Conservation (phyloP, 2,329 filamentous ascomycete genomes). For the Clonostachys rosea region DNA sequence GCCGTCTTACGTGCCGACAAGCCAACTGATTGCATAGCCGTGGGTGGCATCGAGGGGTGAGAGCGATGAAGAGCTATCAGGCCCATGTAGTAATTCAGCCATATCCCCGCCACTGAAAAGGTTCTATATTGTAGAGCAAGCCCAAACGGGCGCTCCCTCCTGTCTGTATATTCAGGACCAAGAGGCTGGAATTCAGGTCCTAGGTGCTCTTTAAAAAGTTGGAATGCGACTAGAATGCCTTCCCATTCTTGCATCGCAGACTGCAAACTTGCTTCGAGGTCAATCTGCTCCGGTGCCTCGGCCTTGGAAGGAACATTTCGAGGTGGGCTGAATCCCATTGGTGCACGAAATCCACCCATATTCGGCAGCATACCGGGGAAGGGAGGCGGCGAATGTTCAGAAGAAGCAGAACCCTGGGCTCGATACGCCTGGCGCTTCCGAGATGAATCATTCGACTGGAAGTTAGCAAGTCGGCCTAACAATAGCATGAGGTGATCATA, state of each 20-base stretch:
- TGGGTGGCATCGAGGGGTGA: slow-evolving; percentile 87
- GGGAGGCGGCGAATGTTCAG: slow-evolving; percentile 22
- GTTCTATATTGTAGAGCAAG: slow-evolving; percentile 76
- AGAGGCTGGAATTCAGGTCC: slow-evolving; percentile 75
- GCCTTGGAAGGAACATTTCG: slow-evolving; percentile 34
- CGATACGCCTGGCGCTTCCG: slow-evolving; percentile 66
- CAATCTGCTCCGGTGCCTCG: slow-evolving; percentile 42
- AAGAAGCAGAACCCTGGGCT: slow-evolving; percentile 20
- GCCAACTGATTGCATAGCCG: slow-evolving; percentile 81
- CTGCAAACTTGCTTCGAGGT: slow-evolving; percentile 61
- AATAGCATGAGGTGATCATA: slow-evolving; percentile 85
- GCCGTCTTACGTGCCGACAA: slow-evolving; percentile 71
- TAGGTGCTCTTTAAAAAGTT: slow-evolving; percentile 59
- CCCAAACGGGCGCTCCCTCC: slow-evolving; percentile 70
- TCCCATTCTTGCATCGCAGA: slow-evolving; percentile 77
- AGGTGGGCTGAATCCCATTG: slow-evolving; percentile 50
- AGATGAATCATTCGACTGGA: slow-evolving; percentile 69
- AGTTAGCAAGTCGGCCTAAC: slow-evolving; percentile 74
- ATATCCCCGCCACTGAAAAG: slow-evolving; percentile 81
- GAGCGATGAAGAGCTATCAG: slow-evolving; percentile 77
- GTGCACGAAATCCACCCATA: slow-evolving; percentile 41
- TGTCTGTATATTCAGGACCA: slow-evolving; percentile 59
- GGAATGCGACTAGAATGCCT: slow-evolving; percentile 66
- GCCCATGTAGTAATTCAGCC: slow-evolving; percentile 83
- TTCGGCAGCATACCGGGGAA: slow-evolving; percentile 54